These are phyloP conservation scores for Acanthamoeba lenticulata DNA, from an alignment of 208 protist species.

Conservation along the genomic window DNA sequence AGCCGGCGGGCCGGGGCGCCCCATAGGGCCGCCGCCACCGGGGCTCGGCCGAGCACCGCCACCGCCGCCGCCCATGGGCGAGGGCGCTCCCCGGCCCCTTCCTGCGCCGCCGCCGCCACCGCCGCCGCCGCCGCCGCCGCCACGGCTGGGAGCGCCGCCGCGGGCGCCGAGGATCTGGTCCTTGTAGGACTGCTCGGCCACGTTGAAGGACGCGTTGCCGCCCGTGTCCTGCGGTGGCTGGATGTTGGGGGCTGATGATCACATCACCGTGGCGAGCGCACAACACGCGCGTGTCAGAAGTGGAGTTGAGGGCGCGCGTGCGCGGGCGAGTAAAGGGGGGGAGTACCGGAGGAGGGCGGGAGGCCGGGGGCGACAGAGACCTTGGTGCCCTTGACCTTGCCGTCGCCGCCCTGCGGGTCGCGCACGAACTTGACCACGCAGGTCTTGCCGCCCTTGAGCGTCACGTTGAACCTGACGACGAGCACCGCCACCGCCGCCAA, in stretches of 20 bases:
- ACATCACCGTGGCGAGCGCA: background rate
- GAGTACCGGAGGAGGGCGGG: slow-evolving; percentile 9
- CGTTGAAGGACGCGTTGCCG: background rate
- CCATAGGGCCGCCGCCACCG: background rate
- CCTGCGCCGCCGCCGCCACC: no score
- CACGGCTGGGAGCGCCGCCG: background rate
- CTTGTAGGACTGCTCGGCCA: slow-evolving; percentile 43
- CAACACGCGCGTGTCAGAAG: background rate
- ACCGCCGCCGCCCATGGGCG: background rate
- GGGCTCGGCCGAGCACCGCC: background rate
- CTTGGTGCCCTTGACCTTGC: slow-evolving; percentile 50
- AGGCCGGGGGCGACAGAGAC: slow-evolving; percentile 25
- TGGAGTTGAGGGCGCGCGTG: no score
- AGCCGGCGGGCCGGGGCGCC: background rate
- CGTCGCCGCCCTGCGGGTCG: slow-evolving; percentile 4
- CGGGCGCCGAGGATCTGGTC: background rate
- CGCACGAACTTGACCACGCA: slow-evolving; percentile 27
- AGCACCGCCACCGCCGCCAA: background rate
- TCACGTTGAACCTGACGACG: background rate
- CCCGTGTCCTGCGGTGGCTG: background rate
- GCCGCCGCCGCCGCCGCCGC: background rate
- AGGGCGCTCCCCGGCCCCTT: background rate
- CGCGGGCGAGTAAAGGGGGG: no score
- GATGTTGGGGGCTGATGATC: background rate
- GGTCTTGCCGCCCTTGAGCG: slow-evolving; percentile 34